Base-by-base conservation (phyloP, 306 rosid species). In the Prinsepia uniflora region DNA sequence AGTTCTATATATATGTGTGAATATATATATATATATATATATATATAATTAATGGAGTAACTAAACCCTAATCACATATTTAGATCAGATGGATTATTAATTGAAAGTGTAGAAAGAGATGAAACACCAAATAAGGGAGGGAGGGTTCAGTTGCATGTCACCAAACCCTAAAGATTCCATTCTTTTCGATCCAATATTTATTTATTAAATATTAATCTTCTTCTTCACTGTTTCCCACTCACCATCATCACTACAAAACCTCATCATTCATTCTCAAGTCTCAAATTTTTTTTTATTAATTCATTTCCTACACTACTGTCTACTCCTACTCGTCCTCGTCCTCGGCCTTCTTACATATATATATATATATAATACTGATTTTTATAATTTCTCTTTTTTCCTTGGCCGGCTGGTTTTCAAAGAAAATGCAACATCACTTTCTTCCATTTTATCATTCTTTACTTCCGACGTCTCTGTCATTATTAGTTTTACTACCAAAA, bases 151-250 rank as follows among this genome's bases (percentile, higher is more conserved):
- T n/a, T n/a, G n/a, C n/a, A n/a, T n/a, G n/a, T 86, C 95, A 80
- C 77, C 78, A 48, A 80, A 80, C 79, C 86, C 96, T 78, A 90
- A 86, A 88, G 86, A 86, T 90, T 90, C 95, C 80, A 19, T 78
- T 73, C 74, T 74, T 82, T 76, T 78, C 54, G 70, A 10, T 58
- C 71, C 68, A 48, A 65, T 60, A 24, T 24, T 24, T 24, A 24
- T 24, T 24, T 24, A 24, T 24, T 24, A 24, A 24, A 24, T 24
- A 24, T 24, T 24, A 24, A 24, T 54, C 66, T 53, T 76, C 18
- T 72, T 68, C 76, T 71, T 76, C 73, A 50, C 75, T 76, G 87
- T 70, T 86, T 75, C 88, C 79, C 86, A 79, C 88, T 84, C 81
- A 70, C 82, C 75, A 83, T 85, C 83, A 72, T 79, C 85, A 74